Evolutionary conservation across 345 rosid species (phyloP), one percentile per base, ranked within the genome.

Genomic region (Moricandia moricandioides): DNA sequence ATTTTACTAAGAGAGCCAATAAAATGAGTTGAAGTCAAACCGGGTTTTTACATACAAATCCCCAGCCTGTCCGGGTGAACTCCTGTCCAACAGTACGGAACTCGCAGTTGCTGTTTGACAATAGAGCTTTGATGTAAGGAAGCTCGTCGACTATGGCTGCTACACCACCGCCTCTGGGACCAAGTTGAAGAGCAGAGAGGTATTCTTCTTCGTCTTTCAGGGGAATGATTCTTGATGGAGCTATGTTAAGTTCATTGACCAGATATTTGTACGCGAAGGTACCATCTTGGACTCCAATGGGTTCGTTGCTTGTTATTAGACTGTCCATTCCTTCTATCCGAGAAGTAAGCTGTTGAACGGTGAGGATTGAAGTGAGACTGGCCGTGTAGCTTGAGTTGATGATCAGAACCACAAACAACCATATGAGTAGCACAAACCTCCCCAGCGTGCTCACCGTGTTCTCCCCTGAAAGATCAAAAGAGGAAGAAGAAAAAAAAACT

Each of bases 301-400:
- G 90, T 34, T 88, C 95, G 9, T 62, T 83, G 64, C 91, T 79
- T 31, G 89, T 35, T 73, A 86, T 86, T 82, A 94, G 81, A 71
- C 70, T 81, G 75, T 94, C 97, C 26, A 94, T 88, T 76, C 97
- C 98, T 79, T 82, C 84, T 30, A 94, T 86, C 35, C 89, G 79
- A 4, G 97, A 91, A 11, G 93, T 82, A 64, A 94, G 73, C 76
- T 91, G 91, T 75, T 91, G 97, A 59, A 90, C 96, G 0, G 98
- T 94, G 69, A 94, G 95, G 84, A 94, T 90, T 14, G 98, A 94
- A 9, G 95, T 94, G 84, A 94, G 85, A 76, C 97, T 94, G n/a
- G 97, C 98, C 0, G 98, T 94, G 85, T 91, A 94, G 84, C 98
- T 94, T 74, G 97, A 94, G 74, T 94, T 94, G 86, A 94, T 94